Conservation (phyloP, 495 filamentous ascomycete genomes). For the Hypoxylon perforatum region DNA sequence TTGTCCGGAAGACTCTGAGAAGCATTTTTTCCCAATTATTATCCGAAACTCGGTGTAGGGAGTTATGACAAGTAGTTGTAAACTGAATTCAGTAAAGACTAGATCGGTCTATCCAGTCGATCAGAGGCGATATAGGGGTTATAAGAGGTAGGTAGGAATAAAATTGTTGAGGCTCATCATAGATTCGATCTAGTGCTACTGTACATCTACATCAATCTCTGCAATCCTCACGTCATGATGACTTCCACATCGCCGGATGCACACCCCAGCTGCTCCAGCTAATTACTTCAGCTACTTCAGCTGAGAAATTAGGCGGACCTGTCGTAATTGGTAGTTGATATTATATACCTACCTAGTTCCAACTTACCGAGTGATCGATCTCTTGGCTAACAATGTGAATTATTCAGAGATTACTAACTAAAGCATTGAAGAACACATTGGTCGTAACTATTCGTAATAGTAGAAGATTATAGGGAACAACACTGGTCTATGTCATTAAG, state of each 20-base stretch:
- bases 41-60: too few species aligned
- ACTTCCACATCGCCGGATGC: slow-evolving; percentile 6
- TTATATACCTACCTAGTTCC: too few species aligned
- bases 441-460: too few species aligned
- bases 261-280: not conserved
- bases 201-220: not conserved
- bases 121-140: not conserved
- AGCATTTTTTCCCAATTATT: not conserved
- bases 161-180: slow-evolving; percentile 11
- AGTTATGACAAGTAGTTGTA: too few species aligned
- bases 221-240: slow-evolving; percentile 17
- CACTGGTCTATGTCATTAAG: too few species aligned
- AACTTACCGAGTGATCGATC: too few species aligned
- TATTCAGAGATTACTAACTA: not conserved
- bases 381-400: too few species aligned
- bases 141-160: not conserved
- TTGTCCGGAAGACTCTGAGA: not conserved
- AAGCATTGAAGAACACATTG: not conserved
- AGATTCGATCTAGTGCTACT: not conserved
- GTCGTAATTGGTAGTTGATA: too few species aligned
- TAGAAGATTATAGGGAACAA: too few species aligned
- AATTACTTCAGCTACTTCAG: too few species aligned
- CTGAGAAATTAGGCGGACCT: too few species aligned
- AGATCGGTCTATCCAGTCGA: not conserved
- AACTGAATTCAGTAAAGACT: not conserved